Base-by-base conservation (phyloP, 768 basidiomycete genomes). In the Mycena capillaripes region DNA sequence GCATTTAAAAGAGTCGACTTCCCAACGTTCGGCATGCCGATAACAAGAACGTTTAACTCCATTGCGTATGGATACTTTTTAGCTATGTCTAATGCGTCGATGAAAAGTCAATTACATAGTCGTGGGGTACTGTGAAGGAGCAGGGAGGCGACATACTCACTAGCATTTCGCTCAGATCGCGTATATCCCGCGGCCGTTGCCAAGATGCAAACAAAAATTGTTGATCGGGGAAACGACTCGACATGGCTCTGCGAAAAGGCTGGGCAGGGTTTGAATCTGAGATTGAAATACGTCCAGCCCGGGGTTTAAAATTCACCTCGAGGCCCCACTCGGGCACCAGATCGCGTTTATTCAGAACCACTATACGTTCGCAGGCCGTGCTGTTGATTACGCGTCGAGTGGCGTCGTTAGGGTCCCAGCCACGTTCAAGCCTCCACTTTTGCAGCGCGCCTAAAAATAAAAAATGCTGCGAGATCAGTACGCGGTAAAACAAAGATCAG, bases 21-120 rank as follows among this genome's bases (percentile, higher is more conserved):
- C 48, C 97, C 97, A 56, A 98, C 96, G 81, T 99, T 99, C 21
- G 98, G 98, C 97, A 99, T 99, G 27, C 98, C 98, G 69, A 98
- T 92, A 27, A 99, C 96, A 3, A 98, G 88, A 9, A 98, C 93
- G 76, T 97, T 96, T 75, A 95, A 83, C 79, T 94, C 94, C 76
- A 91, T 89, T 56, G 90, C 87, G 73, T 94, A 89, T 60, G 90
- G 90, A 79, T 92, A 88, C 48, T 86, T 85, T 76, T 89, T 90
- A 36, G 94, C 93, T 75, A 95, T 87, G 76, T 89, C 94, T 95
- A 70, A 14, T 44, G 17, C 58, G 59, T 66, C 17, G 44, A 23
- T 32, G 71, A 36, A n/a, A n/a, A 52, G 72, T 70, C 60, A 70
- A 69, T 53, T 42, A 25, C 16, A 40, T 46, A 34, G 32, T 12